Evolutionary conservation across 2,329 filamentous ascomycete genomes (phyloP).

Genomic region (Xylogone sp.): DNA sequence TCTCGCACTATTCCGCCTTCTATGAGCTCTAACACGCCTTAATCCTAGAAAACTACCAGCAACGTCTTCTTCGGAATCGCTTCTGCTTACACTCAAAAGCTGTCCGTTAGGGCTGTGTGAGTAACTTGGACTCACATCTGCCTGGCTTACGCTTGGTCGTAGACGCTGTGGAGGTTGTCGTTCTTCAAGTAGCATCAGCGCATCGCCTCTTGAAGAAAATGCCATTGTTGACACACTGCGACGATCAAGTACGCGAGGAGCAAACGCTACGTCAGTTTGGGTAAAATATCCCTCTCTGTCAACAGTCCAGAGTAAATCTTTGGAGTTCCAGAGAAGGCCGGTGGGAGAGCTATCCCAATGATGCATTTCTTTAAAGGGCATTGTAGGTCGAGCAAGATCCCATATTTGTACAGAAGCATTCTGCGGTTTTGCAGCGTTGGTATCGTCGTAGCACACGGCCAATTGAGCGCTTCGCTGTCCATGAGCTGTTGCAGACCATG

Average conservation of each 20-base stretch:
- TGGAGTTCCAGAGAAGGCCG: conserved; percentile 59
- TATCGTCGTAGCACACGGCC: conserved; percentile 58
- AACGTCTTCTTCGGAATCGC: conserved; percentile 63
- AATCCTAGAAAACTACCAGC: conserved; percentile 56
- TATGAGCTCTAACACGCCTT: conserved; percentile 35
- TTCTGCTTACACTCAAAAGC: conserved; percentile 53
- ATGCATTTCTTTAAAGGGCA: conserved; percentile 65
- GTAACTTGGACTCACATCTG: conserved; percentile 18
- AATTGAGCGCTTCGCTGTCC: conserved; percentile 58
- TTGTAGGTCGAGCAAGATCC: conserved; percentile 63
- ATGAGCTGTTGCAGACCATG: conserved; percentile 62
- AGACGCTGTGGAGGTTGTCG: conserved; percentile 43
- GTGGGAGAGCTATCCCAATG: conserved; percentile 55
- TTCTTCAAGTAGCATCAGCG: conserved; percentile 60
- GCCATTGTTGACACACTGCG: conserved; percentile 57
- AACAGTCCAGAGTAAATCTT: conserved; percentile 63
- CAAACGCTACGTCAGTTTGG: conserved; percentile 63
- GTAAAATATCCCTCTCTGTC: conserved; percentile 59
- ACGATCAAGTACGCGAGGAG: conserved; percentile 59
- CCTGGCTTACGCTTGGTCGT: conserved; percentile 27
- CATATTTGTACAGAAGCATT: conserved; percentile 60
- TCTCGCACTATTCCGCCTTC: conserved; percentile 40
- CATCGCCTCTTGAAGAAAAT: conserved; percentile 57
- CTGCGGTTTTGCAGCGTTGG: conserved; percentile 48
- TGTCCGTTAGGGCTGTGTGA: conserved; percentile 42